Conservation (phyloP, 192 early-diverging fungal species). For the Coemansia sp. region DNA sequence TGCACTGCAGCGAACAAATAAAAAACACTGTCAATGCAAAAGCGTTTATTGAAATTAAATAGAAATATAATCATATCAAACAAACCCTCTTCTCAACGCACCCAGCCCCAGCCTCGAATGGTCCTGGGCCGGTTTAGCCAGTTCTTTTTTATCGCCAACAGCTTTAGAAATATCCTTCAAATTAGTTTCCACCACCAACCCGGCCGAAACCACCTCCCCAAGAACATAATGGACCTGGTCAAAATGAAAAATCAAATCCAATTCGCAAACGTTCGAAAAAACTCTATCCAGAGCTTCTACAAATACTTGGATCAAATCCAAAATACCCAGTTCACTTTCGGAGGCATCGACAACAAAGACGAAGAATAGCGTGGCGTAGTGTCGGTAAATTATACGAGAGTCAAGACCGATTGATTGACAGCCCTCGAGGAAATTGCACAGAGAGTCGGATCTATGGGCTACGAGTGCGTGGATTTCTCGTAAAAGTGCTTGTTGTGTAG, state of each 20-base stretch:
- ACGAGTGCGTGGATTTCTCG: constrained; percentile 88
- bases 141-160: constrained; percentile 65
- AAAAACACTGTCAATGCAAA: no score
- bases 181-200: constrained; percentile 68
- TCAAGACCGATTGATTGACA: constrained; percentile 79
- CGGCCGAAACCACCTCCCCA: constrained; percentile 86
- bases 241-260: constrained; percentile 94
- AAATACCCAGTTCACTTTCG: constrained; percentile 94
- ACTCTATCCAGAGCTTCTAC: constrained; percentile 91
- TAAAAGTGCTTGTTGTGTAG: constrained; percentile 81
- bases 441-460: constrained; percentile 80
- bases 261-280: constrained; percentile 96
- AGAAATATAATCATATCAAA: constrained; percentile 3
- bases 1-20: no score
- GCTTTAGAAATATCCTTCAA: constrained; percentile 70
- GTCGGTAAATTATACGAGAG: constrained; percentile 91
- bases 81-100: constrained; percentile 36
- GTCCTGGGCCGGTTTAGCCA: constrained; percentile 53
- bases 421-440: constrained; percentile 92
- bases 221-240: constrained; percentile 87
- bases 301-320: constrained; percentile 97
- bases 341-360: constrained; percentile 95
- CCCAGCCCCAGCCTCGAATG: constrained; percentile 20
- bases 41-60: no score
- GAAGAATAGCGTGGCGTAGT: constrained; percentile 98